phyloP scores from a whole-genome alignment of 768 basidiomycete genomes.

The Termitomyces sp. region DNA sequence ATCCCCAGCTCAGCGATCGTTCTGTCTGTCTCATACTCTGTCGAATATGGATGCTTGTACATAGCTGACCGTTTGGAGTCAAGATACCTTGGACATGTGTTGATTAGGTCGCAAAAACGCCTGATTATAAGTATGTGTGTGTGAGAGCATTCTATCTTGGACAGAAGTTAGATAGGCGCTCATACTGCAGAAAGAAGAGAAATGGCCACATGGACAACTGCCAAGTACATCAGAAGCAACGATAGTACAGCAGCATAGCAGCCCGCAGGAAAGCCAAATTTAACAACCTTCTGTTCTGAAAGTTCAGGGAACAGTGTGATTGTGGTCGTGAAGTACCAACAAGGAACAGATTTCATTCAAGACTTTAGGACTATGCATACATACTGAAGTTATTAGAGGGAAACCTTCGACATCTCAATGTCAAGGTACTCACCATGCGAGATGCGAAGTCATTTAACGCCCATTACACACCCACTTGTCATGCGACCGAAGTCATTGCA shows the following conservation, averaged over 20 bases:
- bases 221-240: neutral
- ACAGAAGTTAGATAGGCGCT: neutral
- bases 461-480: slow-evolving; percentile 36
- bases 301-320: neutral
- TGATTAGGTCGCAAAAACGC: neutral
- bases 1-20: slow-evolving; percentile 1
- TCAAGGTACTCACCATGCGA: neutral
- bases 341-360: neutral
- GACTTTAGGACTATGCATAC: neutral
- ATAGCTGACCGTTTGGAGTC: neutral
- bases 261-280: neutral
- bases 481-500: slow-evolving; percentile 57
- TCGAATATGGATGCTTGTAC: neutral
- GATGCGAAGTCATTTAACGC: slow-evolving; percentile 19
- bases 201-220: neutral
- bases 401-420: neutral
- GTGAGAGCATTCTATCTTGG: neutral
- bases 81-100: neutral
- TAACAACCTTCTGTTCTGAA: neutral
- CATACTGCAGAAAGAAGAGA: neutral
- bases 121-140: neutral
- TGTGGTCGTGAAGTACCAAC: neutral
- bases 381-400: neutral
- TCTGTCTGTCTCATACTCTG: neutral
- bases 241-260: neutral